Evolutionary conservation across 805 yeast species (phyloP).

Genomic region (Ascoidea asiatica): DNA sequence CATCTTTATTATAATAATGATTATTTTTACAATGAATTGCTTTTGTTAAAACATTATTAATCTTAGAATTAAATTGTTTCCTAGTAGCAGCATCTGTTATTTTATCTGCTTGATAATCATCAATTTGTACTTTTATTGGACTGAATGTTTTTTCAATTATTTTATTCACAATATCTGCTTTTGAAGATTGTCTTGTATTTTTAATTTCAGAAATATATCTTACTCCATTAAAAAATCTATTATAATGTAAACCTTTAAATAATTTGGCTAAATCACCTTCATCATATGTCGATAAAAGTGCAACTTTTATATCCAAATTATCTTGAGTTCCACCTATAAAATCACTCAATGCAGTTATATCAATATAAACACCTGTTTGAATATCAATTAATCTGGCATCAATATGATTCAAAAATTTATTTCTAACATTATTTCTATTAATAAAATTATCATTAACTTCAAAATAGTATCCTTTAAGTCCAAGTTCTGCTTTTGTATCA

Average conservation of each 20-base stretch:
- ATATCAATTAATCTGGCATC: slow-evolving; percentile 34
- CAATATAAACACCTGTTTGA: slow-evolving; percentile 35
- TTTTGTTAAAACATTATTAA: neutral
- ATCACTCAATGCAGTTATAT: slow-evolving; percentile 36
- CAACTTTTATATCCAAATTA: neutral
- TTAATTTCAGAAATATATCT: neutral
- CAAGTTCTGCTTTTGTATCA: slow-evolving; percentile 14
- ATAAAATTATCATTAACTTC: slow-evolving; percentile 29
- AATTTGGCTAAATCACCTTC: neutral
- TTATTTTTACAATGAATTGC: slow-evolving; percentile 17
- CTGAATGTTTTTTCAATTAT: too few species aligned
- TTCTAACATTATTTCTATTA: slow-evolving; percentile 35
- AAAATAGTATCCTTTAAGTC: slow-evolving; percentile 22
- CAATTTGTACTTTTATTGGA: neutral
- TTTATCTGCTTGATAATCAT: neutral
- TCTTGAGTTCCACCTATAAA: neutral
- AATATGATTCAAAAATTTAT: slow-evolving; percentile 28
- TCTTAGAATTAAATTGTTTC: neutral
- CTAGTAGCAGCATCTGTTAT: neutral
- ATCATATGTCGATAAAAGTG: neutral
- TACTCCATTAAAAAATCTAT: neutral
- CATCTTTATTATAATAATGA: slow-evolving; percentile 17
- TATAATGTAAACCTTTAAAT: too few species aligned
- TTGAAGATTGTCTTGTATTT: neutral
- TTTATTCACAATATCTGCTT: neutral